Base-by-base conservation (phyloP, 2,329 filamentous ascomycete genomes). In the Paradendryphiella salina region DNA sequence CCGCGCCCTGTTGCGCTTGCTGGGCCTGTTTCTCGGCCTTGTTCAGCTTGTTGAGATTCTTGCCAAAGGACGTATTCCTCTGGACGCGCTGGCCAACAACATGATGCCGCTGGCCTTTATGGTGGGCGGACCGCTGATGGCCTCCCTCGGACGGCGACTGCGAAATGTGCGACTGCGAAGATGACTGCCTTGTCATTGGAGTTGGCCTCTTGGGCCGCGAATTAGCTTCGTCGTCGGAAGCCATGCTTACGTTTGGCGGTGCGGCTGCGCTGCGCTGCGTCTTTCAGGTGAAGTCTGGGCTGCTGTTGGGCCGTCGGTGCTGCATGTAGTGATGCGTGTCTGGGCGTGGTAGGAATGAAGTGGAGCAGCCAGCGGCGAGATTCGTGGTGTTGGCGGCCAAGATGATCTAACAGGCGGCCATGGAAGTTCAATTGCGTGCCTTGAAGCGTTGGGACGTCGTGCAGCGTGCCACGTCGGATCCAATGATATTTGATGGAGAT, bases 41-140 rank as follows among this genome's bases (percentile, higher is more conserved):
- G 61, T 57, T 67, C 48, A 73, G 63, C 64, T 75, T 75, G 67
- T 70, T 73, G 44, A 76, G 69, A 53, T 75, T 74, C 64, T 75
- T 76, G 56, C 73, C 72, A 46, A 67, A 62, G 23, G 74, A 76
- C 10, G 64, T 54, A 48, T 75, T 76, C 49, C 73, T 59, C 56
- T 67, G 69, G 53, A 75, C 62, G 63, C 73, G 72, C 48, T 69
- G 64, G 62, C 71, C 73, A 34, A 75, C 74, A 55, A 75, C 71
- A 65, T 75, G 73, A 59, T 71, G 67, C 59, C 71, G 70, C 60
- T 64, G 65, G 41, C 61, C 63, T 53, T 75, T 74, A 52, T 66
- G 66, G 50, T 64, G 59, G 8, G 58, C 54, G 44, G 65, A 48
- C 50, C 61, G 58, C 39, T 60, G 60, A 51, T 61, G 57, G 42